These are phyloP conservation scores for Isabelozyma gotoi DNA, from an alignment of 805 yeast genomes.

Conservation along the genomic window DNA sequence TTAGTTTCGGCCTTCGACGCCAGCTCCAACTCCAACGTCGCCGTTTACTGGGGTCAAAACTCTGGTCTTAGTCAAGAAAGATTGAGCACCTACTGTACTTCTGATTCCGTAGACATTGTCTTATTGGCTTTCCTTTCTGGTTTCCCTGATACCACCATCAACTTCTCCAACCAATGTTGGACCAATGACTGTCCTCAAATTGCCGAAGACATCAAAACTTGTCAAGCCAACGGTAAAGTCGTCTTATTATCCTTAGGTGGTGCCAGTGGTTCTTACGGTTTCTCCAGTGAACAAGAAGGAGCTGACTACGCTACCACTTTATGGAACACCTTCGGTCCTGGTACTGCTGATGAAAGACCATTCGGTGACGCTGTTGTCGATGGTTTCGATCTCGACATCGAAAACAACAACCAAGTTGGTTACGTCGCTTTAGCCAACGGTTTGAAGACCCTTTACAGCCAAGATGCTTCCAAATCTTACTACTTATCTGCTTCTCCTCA, in stretches of 20 bases:
- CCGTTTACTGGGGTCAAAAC: conserved; percentile 32
- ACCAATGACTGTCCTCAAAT: conserved; percentile 21
- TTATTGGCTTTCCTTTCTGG: conserved; percentile 64
- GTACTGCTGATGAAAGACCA: conserved; percentile 19
- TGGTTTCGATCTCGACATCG: conserved; percentile 36
- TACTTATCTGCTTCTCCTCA: conserved; percentile 91
- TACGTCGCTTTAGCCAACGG: conserved; percentile 29
- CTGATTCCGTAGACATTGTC: conserved; percentile 65
- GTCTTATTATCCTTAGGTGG: conserved; percentile 70
- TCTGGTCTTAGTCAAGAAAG: conserved; percentile 19
- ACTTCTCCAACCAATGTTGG: conserved; percentile 19
- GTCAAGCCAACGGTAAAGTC: conserved; percentile 74
- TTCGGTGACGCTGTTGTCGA: conserved; percentile 29
- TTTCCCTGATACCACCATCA: conserved; percentile 44
- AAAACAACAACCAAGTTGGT: conserved; percentile 17
- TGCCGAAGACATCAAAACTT: conserved; percentile 63
- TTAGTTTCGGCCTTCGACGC: conserved; percentile 11
- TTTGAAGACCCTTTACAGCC: conserved; percentile 13
- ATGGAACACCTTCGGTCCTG: conserved; percentile 37
- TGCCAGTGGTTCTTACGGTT: conserved; percentile 42
- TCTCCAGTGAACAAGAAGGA: conserved; percentile 52
- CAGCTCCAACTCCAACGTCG: conserved; percentile 20
- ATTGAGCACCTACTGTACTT: conserved; percentile 53
- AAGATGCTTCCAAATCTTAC: conserved; percentile 50
- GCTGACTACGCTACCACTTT: conserved; percentile 45